Evolutionary conservation across 208 protist species (phyloP).

Genomic region (Trypanosoma rangeli): DNA sequence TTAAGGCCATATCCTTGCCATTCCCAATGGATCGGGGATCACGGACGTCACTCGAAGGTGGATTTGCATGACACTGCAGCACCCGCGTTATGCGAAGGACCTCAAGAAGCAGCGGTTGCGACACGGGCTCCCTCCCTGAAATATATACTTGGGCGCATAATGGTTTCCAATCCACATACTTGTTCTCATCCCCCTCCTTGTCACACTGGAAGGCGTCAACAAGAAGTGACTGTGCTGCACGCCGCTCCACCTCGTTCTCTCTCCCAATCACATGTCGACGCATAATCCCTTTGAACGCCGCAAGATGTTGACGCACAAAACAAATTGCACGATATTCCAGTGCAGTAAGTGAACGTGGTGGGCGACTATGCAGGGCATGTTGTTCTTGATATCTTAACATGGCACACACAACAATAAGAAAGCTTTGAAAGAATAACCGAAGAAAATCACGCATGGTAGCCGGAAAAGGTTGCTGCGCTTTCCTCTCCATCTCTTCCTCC

Average conservation of each 20-base stretch:
- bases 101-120: slow-evolving; percentile 74
- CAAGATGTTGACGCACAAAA: slow-evolving; percentile 44
- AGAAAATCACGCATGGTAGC: slow-evolving; percentile 40
- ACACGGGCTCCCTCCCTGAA: slow-evolving; percentile 68
- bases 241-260: slow-evolving; percentile 49
- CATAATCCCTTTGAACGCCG: slow-evolving; percentile 41
- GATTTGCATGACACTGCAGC: slow-evolving; percentile 75
- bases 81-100: slow-evolving; percentile 53
- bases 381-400: slow-evolving; percentile 38
- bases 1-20: slow-evolving; percentile 13
- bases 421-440: slow-evolving; percentile 51
- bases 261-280: slow-evolving; percentile 60
- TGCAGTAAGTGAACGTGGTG: slow-evolving; percentile 22
- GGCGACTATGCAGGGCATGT: neutral
- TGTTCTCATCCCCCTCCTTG: neutral
- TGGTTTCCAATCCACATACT: slow-evolving; percentile 11
- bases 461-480: neutral
- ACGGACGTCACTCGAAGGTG: neutral
- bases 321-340: slow-evolving; percentile 45
- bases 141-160: slow-evolving; percentile 39
- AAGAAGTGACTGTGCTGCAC: slow-evolving; percentile 54
- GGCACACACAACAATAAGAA: slow-evolving; percentile 51
- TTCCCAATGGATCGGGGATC: neutral
- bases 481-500: neutral
- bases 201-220: slow-evolving; percentile 17